A percentile compares a stretch with the other conserved stretches of the same genome.
phyloP scores from a whole-genome alignment of 1,284 basidiomycete species.

The Boletus nobilissimus region DNA sequence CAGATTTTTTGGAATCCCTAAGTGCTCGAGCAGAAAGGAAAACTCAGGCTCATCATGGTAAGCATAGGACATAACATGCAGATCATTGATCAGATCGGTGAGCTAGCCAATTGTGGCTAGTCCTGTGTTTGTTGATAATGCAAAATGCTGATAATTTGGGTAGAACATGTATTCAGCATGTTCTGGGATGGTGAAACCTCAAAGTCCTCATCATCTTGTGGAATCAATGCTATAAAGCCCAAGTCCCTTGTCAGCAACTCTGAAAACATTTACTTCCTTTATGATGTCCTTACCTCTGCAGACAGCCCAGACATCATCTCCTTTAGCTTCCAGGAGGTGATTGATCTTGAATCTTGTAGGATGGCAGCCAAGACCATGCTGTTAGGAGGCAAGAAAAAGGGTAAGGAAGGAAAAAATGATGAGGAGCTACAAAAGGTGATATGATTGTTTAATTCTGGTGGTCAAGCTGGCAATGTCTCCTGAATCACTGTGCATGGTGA shows the following conservation, averaged over 20 bases:
- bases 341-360: slow-evolving; percentile 92
- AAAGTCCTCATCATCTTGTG: slow-evolving; percentile 89
- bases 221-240: slow-evolving; percentile 94
- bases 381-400: slow-evolving; percentile 76
- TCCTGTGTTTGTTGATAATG: slow-evolving; percentile 32
- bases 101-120: slow-evolving; percentile 42
- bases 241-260: slow-evolving; percentile 70
- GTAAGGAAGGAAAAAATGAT: slow-evolving; percentile 70
- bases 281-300: slow-evolving; percentile 74
- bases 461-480: slow-evolving; percentile 76
- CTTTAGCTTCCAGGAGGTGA: slow-evolving; percentile 96
- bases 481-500: slow-evolving; percentile 77
- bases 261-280: slow-evolving; percentile 79
- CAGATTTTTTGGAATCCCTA: slow-evolving; percentile 77
- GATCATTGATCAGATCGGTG: slow-evolving; percentile 87
- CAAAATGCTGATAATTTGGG: slow-evolving; percentile 9
- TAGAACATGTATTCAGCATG: slow-evolving; percentile 82
- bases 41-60: slow-evolving; percentile 79
- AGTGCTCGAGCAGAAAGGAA: slow-evolving; percentile 70
- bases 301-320: slow-evolving; percentile 88
- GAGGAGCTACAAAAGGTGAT: slow-evolving; percentile 89
- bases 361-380: slow-evolving; percentile 91
- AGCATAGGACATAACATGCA: slow-evolving; percentile 83
- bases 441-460: slow-evolving; percentile 80
- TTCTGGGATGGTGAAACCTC: slow-evolving; percentile 83